Evolutionary conservation across 371 early-diverging fungal species (phyloP), one percentile per base, ranked within the genome.

Genomic region (Apophysomyces sp.): DNA sequence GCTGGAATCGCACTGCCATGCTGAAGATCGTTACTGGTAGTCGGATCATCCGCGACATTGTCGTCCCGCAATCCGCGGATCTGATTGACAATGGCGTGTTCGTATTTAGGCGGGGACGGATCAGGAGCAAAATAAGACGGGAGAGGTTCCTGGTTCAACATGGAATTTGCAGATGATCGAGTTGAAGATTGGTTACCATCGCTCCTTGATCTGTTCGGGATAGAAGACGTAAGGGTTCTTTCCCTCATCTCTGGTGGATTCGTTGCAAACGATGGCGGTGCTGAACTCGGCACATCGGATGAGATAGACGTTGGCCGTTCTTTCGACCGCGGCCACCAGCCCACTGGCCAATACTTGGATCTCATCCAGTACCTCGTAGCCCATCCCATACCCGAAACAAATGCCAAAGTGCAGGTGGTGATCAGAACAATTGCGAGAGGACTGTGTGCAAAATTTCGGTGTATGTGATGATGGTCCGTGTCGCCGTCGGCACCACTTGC

Each of bases 1-100:
- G 66, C 61, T 28, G 66, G 61, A 18, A 66, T 29, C 1, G 58
- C 44, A 24, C 24, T 44, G n/a, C 18, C 24, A 44, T 44, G 49
- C 49, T 57, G 40, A 34, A 57, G 56, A 31, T 49, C 41, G 4
- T 51, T 26, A n/a, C n/a, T n/a, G 7, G 26, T 16, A 8, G 58
- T 24, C 26, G 15, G 29, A 57, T 40, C 41, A 0, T 41, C 58
- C 2, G 12, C 30, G 7, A 29, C 34, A 24, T 18, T 26, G 16
- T 49, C 54, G 12, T 40, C 60, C 52, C 60, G 49, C 39, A 69
- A 55, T 5, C 68, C 76, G 34, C 79, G 59, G 21, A 78, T 78
- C 52, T 78, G 79, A 18, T 74, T 76, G 6, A 78, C 79, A 53
- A 78, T 76, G 29, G 79, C 79, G 29, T 78, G 76, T 55, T 78